Evolutionary conservation across 352 stramenopile genomes (phyloP).

Genomic region (Globisporangium ultimum): DNA sequence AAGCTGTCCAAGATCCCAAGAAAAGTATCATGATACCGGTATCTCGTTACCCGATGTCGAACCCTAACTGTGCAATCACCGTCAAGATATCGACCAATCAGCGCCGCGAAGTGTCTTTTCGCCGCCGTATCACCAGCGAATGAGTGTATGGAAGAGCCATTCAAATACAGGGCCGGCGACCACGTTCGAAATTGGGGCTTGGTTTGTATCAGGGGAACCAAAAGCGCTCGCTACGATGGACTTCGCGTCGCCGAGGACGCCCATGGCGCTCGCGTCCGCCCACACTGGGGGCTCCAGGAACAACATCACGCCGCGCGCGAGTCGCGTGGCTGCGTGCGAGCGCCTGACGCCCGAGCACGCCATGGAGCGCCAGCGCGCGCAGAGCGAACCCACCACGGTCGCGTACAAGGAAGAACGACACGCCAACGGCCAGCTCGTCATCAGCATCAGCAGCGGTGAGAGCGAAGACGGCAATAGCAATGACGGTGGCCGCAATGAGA

Average conservation of each 20-base stretch:
- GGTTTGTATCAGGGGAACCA: conserved; percentile 6
- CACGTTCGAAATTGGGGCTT: background rate
- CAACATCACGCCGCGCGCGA: conserved; percentile 1
- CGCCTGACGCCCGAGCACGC: conserved; percentile 31
- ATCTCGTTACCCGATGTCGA: background rate
- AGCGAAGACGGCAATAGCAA: conserved; percentile 30
- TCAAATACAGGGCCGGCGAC: background rate
- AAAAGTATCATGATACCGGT: conserved; percentile 1
- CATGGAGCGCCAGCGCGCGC: conserved; percentile 70
- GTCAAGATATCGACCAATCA: conserved; percentile 6
- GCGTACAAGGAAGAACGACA: conserved; percentile 60
- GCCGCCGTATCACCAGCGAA: background rate
- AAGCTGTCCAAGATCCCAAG: background rate
- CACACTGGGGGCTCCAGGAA: background rate
- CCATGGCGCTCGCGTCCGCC: background rate
- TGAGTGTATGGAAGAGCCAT: conserved; percentile 1
- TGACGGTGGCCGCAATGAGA: conserved; percentile 9
- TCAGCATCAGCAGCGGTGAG: conserved; percentile 42
- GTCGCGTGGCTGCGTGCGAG: conserved; percentile 12
- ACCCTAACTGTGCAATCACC: background rate
- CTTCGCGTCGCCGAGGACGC: background rate
- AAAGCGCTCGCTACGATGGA: conserved; percentile 6
- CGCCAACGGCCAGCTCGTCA: conserved; percentile 50
- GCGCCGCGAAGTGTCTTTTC: background rate
- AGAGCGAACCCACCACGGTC: conserved; percentile 78